phyloP scores from a whole-genome alignment of 805 yeast genomes.

The Blastobotrys attinorum region DNA sequence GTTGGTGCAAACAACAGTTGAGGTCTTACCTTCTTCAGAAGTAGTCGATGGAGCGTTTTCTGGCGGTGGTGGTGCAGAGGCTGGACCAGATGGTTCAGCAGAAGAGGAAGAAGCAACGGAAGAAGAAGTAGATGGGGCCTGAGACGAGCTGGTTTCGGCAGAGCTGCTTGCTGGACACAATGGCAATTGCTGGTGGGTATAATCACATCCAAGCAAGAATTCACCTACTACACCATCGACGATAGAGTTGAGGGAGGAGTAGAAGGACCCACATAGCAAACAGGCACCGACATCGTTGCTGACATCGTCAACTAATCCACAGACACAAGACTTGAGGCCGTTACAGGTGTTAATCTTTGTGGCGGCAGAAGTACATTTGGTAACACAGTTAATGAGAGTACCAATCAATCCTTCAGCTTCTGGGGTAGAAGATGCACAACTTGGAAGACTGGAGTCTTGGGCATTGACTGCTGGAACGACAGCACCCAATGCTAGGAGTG shows the following conservation, averaged over 20 bases:
- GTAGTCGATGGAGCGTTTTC: constrained; percentile 1
- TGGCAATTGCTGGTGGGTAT: constrained; percentile 6
- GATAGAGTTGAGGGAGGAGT: constrained; percentile 3
- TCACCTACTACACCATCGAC: constrained; percentile 8
- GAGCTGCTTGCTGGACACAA: constrained; percentile 7
- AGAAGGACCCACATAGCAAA: constrained; percentile 10
- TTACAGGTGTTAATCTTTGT: constrained; percentile 8
- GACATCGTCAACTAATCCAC: constrained; percentile 11
- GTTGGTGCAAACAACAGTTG: constrained; percentile 4
- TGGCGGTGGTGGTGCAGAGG: constrained; percentile 4
- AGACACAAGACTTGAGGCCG: constrained; percentile 11
- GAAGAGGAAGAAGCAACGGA: constrained; percentile 5
- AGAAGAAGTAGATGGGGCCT: constrained; percentile 1
- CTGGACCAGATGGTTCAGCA: constrained; percentile 6
- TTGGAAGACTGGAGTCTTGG: neutral
- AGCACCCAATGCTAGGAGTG: neutral
- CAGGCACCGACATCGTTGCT: constrained; percentile 10
- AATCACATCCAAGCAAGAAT: constrained; percentile 7
- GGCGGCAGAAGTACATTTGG: constrained; percentile 8
- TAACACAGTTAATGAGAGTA: constrained; percentile 8
- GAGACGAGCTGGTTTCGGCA: constrained; percentile 4
- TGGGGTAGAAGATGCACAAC: constrained; percentile 5
- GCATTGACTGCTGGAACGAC: neutral
- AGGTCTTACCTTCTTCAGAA: constrained; percentile 7
- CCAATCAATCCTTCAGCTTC: constrained; percentile 8